These are phyloP conservation scores for Magnusiomyces fungicola DNA, from an alignment of 1,139 yeast genomes.

Conservation along the genomic window DNA sequence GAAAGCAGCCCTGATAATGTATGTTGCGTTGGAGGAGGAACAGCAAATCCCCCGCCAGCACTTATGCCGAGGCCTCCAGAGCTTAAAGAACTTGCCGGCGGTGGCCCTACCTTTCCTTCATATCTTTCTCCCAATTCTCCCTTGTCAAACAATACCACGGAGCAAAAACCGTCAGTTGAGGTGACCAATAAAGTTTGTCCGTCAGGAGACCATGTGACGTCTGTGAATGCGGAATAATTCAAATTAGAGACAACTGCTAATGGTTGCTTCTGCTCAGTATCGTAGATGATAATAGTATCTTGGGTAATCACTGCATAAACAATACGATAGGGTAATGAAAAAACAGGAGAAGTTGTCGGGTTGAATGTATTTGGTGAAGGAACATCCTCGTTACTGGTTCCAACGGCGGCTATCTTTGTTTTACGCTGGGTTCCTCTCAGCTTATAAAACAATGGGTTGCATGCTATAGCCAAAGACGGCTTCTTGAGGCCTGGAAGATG, in stretches of 20 bases:
- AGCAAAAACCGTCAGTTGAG: slow-evolving; percentile 94
- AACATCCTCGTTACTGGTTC: not conserved
- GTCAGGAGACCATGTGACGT: slow-evolving; percentile 72
- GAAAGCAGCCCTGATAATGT: slow-evolving; percentile 1
- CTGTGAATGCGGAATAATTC: slow-evolving; percentile 86
- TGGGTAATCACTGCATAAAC: slow-evolving; percentile 91
- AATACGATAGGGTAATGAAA: slow-evolving; percentile 65
- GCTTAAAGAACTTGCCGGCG: slow-evolving; percentile 9
- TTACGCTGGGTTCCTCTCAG: slow-evolving; percentile 22
- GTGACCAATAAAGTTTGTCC: slow-evolving; percentile 67
- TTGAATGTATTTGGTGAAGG: not conserved
- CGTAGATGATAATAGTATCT: slow-evolving; percentile 76
- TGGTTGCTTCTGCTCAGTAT: slow-evolving; percentile 63
- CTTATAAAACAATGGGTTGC: slow-evolving; percentile 60
- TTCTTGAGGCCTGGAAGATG: slow-evolving; percentile 72
- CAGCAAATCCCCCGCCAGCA: slow-evolving; percentile 1
- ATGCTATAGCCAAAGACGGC: slow-evolving; percentile 77
- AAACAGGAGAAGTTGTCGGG: slow-evolving; percentile 29
- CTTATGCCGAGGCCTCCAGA: no score
- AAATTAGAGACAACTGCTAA: slow-evolving; percentile 68
- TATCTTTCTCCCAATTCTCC: slow-evolving; percentile 46
- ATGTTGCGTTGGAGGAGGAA: slow-evolving; percentile 5
- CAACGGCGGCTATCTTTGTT: not conserved
- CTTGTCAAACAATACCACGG: slow-evolving; percentile 48
- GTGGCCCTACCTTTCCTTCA: slow-evolving; percentile 12